These are phyloP conservation scores for Exidia glandulosa DNA, from an alignment of 768 basidiomycete genomes.

Conservation along the genomic window DNA sequence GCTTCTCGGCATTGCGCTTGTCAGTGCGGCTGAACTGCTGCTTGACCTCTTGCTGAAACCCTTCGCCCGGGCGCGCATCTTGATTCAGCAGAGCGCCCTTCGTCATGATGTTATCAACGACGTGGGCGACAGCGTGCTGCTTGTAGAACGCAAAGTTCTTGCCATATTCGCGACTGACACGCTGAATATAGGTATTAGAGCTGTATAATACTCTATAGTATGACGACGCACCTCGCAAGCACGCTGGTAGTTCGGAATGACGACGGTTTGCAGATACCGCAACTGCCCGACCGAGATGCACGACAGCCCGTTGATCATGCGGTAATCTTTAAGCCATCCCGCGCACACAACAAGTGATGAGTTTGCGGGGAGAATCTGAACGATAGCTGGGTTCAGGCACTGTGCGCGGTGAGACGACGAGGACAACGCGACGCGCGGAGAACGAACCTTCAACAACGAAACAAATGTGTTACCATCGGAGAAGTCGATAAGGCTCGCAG, in stretches of 20 bases:
- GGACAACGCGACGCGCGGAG: background rate
- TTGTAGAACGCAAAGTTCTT: slow-evolving; percentile 21
- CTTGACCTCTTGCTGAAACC: slow-evolving; percentile 21
- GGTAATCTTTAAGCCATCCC: slow-evolving; percentile 11
- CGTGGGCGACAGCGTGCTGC: slow-evolving; percentile 17
- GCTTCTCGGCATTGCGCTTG: slow-evolving; percentile 17
- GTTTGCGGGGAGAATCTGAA: slow-evolving; percentile 18
- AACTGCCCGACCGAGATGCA: too few relatives aligned
- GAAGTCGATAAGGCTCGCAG: slow-evolving; percentile 16
- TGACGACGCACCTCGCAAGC: background rate
- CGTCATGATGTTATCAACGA: slow-evolving; percentile 13
- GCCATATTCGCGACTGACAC: slow-evolving; percentile 11
- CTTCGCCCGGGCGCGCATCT: slow-evolving; percentile 19
- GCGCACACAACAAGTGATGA: slow-evolving; percentile 18
- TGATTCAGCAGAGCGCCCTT: slow-evolving; percentile 20
- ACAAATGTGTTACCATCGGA: slow-evolving; percentile 16
- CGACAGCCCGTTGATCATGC: too few relatives aligned
- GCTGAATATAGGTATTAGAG: slow-evolving; percentile 9
- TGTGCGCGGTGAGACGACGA: slow-evolving; percentile 6
- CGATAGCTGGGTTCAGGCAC: slow-evolving; percentile 20
- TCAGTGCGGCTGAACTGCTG: slow-evolving; percentile 20
- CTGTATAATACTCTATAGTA: slow-evolving; percentile 1
- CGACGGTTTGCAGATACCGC: too few relatives aligned
- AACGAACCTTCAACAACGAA: slow-evolving; percentile 15
- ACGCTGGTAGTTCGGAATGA: background rate